phyloP scores from a whole-genome alignment of 1,139 yeast species.

The Taphrina flavorubra region DNA sequence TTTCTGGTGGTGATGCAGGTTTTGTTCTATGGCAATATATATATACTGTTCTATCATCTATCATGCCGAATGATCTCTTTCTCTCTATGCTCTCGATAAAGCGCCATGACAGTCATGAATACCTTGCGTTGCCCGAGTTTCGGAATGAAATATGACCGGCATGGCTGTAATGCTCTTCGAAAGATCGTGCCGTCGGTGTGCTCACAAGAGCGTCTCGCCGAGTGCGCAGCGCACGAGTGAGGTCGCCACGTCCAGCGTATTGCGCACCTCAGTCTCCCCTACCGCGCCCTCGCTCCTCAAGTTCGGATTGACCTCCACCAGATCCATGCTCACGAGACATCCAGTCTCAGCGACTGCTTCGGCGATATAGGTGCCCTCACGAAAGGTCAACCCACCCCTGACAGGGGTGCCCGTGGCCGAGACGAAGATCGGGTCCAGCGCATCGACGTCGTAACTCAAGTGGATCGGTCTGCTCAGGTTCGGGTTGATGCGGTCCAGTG shows the following conservation, averaged over 20 bases:
- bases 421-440: conserved; percentile 90
- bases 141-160: no score
- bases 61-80: no score
- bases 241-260: conserved; percentile 63
- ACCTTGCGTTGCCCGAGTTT: no score
- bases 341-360: conserved; percentile 93
- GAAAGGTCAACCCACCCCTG: conserved; percentile 89
- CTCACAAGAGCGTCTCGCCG: conserved; percentile 38
- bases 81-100: no score
- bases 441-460: conserved; percentile 93
- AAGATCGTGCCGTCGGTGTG: no score
- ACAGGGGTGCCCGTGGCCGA: conserved; percentile 99
- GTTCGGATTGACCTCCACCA: conserved; percentile 92
- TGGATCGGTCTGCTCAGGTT: conserved; percentile 78
- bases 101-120: no score
- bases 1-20: no score
- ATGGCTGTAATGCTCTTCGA: no score
- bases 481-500: conserved; percentile 78
- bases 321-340: conserved; percentile 80
- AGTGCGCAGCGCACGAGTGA: conserved; percentile 40
- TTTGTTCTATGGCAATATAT: no score
- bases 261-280: conserved; percentile 73
- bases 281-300: conserved; percentile 61
- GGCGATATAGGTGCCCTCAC: conserved; percentile 91
- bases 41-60: no score